phyloP scores from a whole-genome alignment of 345 rosid genomes.

The Eucalyptus dawsonii region DNA sequence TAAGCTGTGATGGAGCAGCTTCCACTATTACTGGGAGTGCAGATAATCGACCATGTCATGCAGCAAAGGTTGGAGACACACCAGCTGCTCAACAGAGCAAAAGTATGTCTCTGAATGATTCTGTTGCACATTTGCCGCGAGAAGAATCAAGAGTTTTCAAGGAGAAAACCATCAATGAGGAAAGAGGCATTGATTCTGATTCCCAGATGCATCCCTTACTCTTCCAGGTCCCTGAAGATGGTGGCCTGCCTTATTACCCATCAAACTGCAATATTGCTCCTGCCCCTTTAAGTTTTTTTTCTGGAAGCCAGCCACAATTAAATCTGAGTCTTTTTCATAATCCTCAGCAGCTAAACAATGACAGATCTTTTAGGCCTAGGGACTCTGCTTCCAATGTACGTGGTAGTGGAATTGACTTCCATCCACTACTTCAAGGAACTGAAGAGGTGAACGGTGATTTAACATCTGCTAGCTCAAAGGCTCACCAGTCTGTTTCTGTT shows the following conservation, averaged over 20 bases:
- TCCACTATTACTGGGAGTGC: not conserved
- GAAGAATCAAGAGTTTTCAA: constrained; percentile 28
- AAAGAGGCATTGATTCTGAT: constrained; percentile 30
- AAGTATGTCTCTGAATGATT: constrained; percentile 12
- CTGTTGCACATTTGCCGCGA: constrained; percentile 6
- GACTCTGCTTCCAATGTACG: constrained; percentile 16
- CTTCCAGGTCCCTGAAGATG: constrained; percentile 60
- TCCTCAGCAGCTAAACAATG: constrained; percentile 33
- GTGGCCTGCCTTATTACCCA: constrained; percentile 39
- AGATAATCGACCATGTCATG: not conserved
- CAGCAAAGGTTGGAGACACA: constrained; percentile 1
- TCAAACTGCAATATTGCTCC: constrained; percentile 19
- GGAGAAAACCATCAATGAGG: constrained; percentile 30
- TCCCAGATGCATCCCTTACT: constrained; percentile 90
- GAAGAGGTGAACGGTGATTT: constrained; percentile 22
- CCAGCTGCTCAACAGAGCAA: constrained; percentile 5
- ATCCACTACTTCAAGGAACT: constrained; percentile 73
- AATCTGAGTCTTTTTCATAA: constrained; percentile 64
- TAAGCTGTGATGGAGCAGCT: constrained; percentile 27
- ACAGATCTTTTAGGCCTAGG: constrained; percentile 19
- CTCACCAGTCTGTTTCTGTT: constrained; percentile 13
- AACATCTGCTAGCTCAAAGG: constrained; percentile 7
- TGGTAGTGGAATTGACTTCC: constrained; percentile 55
- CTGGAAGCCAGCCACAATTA: constrained; percentile 72
- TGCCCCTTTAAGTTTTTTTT: constrained; percentile 58